These are phyloP conservation scores for Neophaeococcomyces mojaviensis DNA, from an alignment of 2,329 filamentous ascomycete species.

Conservation along the genomic window DNA sequence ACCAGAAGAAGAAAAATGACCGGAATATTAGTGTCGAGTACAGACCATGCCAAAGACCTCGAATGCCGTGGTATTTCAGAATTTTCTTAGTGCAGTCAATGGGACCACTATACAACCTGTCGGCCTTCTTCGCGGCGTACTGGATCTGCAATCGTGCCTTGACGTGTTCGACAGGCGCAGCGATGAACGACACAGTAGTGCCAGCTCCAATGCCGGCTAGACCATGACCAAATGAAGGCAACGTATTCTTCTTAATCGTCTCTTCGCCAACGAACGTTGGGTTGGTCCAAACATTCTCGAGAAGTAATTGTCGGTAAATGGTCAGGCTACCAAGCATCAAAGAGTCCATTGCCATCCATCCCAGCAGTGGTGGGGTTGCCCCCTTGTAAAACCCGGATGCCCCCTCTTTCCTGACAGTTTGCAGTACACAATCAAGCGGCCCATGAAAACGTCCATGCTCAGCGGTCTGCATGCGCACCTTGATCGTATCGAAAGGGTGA, in stretches of 20 bases:
- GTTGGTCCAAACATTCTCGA: constrained; percentile 66
- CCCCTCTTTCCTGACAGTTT: constrained; percentile 81
- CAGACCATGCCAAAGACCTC: constrained; percentile 79
- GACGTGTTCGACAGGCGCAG: constrained; percentile 88
- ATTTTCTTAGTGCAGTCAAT: constrained; percentile 70
- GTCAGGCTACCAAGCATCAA: constrained; percentile 87
- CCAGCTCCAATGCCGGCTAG: constrained; percentile 83
- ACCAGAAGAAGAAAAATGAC: constrained; percentile 96
- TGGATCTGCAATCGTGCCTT: constrained; percentile 93
- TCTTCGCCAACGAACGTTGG: constrained; percentile 30
- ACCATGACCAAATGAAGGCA: constrained; percentile 75
- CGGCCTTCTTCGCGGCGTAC: constrained; percentile 70
- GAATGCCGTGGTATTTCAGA: constrained; percentile 58
- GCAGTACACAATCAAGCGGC: constrained; percentile 73
- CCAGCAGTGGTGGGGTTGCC: constrained; percentile 80
- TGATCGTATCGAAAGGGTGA: constrained; percentile 82
- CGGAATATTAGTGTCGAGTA: constrained; percentile 80
- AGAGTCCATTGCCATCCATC: constrained; percentile 98
- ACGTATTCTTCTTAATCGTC: constrained; percentile 24
- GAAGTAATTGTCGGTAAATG: constrained; percentile 76
- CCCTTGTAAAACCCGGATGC: constrained; percentile 86
- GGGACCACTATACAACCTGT: constrained; percentile 76
- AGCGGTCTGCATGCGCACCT: constrained; percentile 89
- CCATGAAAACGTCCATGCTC: constrained; percentile 70
- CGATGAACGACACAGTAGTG: constrained; percentile 83